Conservation (phyloP, 2,329 filamentous ascomycete species). For the Pyricularia sp. region DNA sequence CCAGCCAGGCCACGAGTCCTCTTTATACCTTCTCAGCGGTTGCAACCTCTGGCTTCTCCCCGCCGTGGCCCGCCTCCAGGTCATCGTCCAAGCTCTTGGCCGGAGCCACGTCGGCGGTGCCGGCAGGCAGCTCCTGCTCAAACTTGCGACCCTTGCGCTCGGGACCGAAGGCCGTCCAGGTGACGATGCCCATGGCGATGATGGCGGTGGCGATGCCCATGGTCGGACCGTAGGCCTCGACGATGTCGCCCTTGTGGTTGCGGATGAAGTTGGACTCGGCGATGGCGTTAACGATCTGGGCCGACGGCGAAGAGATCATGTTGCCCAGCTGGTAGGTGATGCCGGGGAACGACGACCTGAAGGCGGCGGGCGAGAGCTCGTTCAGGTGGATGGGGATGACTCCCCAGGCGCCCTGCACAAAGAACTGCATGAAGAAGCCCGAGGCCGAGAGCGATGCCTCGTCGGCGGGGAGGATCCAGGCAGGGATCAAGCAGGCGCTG, state of each 20-base stretch:
- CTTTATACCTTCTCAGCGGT: background rate
- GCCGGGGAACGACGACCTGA: conserved; percentile 63
- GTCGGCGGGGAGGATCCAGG: conserved; percentile 54
- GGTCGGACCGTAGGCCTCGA: conserved; percentile 58
- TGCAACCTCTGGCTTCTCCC: background rate
- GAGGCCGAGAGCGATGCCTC: conserved; percentile 47
- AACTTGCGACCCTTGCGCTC: conserved; percentile 63
- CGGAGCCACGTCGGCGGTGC: conserved; percentile 19
- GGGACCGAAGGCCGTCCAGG: conserved; percentile 57
- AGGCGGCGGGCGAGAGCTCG: conserved; percentile 59
- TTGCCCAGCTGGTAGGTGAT: conserved; percentile 69
- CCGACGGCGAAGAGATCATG: conserved; percentile 54
- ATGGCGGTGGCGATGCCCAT: conserved; percentile 71
- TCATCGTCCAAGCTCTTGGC: conserved; percentile 6
- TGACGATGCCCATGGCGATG: conserved; percentile 54
- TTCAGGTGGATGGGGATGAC: conserved; percentile 68
- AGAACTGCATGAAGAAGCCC: conserved; percentile 59
- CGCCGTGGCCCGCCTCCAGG: background rate
- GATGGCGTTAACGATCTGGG: conserved; percentile 63
- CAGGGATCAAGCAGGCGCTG: conserved; percentile 50
- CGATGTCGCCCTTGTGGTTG: conserved; percentile 37
- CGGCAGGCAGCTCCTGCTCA: conserved; percentile 34
- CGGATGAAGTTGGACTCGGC: conserved; percentile 51
- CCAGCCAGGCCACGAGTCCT: background rate
- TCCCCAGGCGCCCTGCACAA: conserved; percentile 64